These are phyloP conservation scores for Corrigiola litoralis DNA, from an alignment of 179 eudicot species.

Conservation along the genomic window DNA sequence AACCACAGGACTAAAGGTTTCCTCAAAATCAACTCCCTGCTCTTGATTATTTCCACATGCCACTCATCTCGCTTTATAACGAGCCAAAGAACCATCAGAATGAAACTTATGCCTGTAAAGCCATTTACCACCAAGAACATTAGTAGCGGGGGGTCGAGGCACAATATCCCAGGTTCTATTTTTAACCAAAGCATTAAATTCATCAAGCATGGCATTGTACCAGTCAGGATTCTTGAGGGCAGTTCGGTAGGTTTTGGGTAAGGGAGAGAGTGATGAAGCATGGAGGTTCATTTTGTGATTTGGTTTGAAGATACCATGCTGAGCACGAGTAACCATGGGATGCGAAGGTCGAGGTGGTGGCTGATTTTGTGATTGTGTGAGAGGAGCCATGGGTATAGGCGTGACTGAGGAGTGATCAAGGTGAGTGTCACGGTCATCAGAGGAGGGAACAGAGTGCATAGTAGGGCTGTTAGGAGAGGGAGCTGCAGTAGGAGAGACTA, in stretches of 20 bases:
- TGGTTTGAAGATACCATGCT: neutral
- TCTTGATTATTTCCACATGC: slow-evolving; percentile 3
- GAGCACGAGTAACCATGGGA: neutral
- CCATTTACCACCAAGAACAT: too few species aligned
- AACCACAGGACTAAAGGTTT: slow-evolving; percentile 11
- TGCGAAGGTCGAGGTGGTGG: neutral
- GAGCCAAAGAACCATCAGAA: neutral
- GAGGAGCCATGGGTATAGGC: too few species aligned
- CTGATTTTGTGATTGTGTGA: too few species aligned
- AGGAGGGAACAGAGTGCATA: too few species aligned
- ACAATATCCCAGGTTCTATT: too few species aligned
- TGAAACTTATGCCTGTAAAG: neutral
- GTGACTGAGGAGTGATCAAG: too few species aligned
- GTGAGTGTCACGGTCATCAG: too few species aligned
- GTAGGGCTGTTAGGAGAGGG: too few species aligned
- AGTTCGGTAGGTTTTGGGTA: neutral
- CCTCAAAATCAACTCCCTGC: slow-evolving; percentile 7
- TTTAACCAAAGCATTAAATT: too few species aligned
- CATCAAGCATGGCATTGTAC: too few species aligned
- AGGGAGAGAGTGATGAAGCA: neutral
- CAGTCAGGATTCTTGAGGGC: neutral
- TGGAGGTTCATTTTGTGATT: neutral
- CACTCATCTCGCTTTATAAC: neutral
- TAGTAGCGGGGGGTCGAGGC: too few species aligned
- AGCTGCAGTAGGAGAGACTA: too few species aligned